phyloP scores from a whole-genome alignment of 148 eudicot species.

The Rhododendron mucronatum region DNA sequence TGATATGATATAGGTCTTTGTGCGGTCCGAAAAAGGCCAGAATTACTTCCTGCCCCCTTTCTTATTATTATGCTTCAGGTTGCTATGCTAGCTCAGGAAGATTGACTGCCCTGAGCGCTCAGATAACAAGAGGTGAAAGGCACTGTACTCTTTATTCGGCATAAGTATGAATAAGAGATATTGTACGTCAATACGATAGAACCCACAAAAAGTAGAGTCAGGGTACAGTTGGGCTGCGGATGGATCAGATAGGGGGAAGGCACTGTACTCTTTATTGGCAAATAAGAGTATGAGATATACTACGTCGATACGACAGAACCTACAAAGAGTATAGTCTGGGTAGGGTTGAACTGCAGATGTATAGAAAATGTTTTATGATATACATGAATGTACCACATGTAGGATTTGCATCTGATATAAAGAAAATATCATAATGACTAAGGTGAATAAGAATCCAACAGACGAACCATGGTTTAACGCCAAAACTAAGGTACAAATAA shows the following conservation, averaged over 20 bases:
- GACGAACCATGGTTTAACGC: not conserved
- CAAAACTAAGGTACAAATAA: not conserved
- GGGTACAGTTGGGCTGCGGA: not conserved
- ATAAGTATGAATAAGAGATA: not conserved
- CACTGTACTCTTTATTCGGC: not conserved
- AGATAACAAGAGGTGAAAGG: not conserved
- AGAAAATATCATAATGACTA: not conserved
- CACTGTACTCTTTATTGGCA: not conserved
- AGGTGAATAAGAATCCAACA: not conserved
- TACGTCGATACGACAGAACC: not conserved
- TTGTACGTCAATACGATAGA: too few species aligned
- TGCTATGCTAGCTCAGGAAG: not conserved
- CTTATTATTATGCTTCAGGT: not conserved
- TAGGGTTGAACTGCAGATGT: not conserved
- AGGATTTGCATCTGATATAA: not conserved
- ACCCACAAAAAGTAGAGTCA: not conserved
- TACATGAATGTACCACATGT: not conserved
- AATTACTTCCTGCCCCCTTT: not conserved
- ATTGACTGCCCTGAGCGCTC: not conserved
- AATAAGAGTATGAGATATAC: not conserved
- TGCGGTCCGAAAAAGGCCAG: not conserved
- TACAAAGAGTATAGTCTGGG: not conserved
- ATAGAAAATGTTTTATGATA: not conserved
- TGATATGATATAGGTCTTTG: not conserved
- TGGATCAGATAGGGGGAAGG: not conserved